These are phyloP conservation scores for Hanseniaspora nectarophila DNA, from an alignment of 805 yeast genomes.

Conservation along the genomic window DNA sequence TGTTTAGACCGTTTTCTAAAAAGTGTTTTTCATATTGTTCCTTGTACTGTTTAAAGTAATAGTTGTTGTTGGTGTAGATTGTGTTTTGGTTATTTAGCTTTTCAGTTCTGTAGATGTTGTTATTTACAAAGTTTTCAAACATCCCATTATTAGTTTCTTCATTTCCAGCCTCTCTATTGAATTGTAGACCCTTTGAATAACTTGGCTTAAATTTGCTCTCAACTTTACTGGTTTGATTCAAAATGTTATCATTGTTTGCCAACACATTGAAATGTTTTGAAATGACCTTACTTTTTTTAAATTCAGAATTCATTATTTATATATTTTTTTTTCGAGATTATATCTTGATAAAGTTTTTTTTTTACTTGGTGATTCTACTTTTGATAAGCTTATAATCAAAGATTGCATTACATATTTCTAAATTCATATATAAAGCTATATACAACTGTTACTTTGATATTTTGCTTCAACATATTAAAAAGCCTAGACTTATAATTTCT, in stretches of 20 bases:
- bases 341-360: neutral
- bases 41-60: slow-evolving; percentile 3
- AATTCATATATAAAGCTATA: no score
- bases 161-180: neutral
- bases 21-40: neutral
- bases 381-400: no score
- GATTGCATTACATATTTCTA: no score
- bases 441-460: no score
- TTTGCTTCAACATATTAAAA: no score
- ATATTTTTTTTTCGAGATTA: neutral
- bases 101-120: neutral
- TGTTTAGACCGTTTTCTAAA: neutral
- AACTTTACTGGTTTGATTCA: neutral
- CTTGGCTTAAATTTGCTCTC: neutral
- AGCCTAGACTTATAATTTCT: no score
- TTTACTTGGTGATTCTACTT: no score
- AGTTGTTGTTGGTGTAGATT: slow-evolving; percentile 1
- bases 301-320: neutral
- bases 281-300: neutral
- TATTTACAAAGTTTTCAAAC: neutral
- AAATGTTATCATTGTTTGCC: neutral
- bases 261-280: neutral
- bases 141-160: neutral
- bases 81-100: neutral
- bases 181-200: neutral